These are phyloP conservation scores for Microstegium vimineum DNA, from an alignment of 176 grass and related monocot species.

Conservation along the genomic window DNA sequence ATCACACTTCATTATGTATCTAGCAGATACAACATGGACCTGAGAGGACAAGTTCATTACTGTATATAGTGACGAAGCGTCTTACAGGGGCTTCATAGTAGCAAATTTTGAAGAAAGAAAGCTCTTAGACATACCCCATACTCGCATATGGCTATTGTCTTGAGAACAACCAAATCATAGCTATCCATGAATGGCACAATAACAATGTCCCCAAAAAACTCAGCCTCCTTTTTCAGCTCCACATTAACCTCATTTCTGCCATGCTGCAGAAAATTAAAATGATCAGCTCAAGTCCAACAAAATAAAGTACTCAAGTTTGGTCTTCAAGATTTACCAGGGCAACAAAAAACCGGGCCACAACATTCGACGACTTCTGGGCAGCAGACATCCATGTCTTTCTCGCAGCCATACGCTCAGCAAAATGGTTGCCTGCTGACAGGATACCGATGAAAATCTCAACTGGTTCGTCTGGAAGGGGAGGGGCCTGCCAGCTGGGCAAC, in stretches of 20 bases:
- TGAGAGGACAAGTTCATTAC: conserved; percentile 20
- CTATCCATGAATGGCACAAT: conserved; percentile 94
- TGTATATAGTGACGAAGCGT: background rate
- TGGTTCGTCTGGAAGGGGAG: conserved; percentile 56
- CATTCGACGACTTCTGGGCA: conserved; percentile 51
- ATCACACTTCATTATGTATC: conserved; percentile 97
- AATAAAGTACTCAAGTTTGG: background rate
- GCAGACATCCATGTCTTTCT: conserved; percentile 96
- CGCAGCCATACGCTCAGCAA: conserved; percentile 93
- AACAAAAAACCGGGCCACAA: conserved; percentile 92
- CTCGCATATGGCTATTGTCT: conserved; percentile 92
- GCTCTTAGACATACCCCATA: conserved; percentile 72
- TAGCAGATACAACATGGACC: conserved; percentile 68
- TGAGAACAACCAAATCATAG: conserved; percentile 95
- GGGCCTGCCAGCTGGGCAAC: conserved; percentile 70
- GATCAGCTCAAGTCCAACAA: conserved; percentile 20
- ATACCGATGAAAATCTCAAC: conserved; percentile 93
- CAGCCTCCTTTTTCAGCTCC: conserved; percentile 86
- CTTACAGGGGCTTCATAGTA: background rate
- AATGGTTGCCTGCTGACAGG: conserved; percentile 93
- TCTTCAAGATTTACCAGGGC: conserved; percentile 67
- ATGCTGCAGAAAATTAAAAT: conserved; percentile 48
- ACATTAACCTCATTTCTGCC: conserved; percentile 80
- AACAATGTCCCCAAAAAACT: conserved; percentile 91
- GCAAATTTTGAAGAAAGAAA: conserved; percentile 14